phyloP scores from a whole-genome alignment of 2,329 filamentous ascomycete genomes.

The Penicillium sp. region DNA sequence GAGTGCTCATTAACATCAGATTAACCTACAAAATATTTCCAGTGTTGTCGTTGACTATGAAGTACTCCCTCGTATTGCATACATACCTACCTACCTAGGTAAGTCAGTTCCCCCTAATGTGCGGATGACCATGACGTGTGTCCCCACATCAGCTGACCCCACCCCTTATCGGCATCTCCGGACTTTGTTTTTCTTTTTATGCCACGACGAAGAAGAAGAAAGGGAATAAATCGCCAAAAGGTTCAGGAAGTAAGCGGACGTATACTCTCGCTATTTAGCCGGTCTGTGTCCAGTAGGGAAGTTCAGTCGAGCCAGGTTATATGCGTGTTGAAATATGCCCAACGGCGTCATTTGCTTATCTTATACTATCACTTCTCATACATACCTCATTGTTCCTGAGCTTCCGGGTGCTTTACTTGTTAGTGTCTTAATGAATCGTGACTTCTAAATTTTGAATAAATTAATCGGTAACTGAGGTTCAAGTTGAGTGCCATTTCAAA shows the following conservation, averaged over 20 bases:
- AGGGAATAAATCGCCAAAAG: not conserved
- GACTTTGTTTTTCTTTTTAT: not conserved
- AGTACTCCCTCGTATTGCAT: not conserved
- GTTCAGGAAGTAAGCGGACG: not conserved
- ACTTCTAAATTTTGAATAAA: not conserved
- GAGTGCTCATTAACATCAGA: constrained; percentile 8
- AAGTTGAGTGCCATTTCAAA: not conserved
- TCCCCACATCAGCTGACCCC: constrained; percentile 11
- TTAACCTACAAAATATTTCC: not conserved
- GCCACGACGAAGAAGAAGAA: not conserved
- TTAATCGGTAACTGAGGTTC: not conserved
- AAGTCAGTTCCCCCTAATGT: not conserved
- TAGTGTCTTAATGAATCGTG: not conserved
- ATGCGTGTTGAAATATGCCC: not conserved
- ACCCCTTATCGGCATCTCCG: constrained; percentile 5
- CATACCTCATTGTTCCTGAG: constrained; percentile 8
- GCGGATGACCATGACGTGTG: constrained; percentile 9
- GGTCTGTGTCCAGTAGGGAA: not conserved
- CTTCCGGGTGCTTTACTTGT: not conserved
- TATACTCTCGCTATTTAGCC: not conserved
- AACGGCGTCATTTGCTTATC: constrained; percentile 5
- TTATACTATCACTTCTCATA: constrained; percentile 6
- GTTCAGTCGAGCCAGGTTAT: not conserved
- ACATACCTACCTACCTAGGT: not conserved
- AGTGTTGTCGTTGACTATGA: not conserved